Evolutionary conservation across 495 filamentous ascomycete genomes (phyloP), one percentile per base, ranked within the genome.

Genomic region (Lindgomyces ingoldianus): DNA sequence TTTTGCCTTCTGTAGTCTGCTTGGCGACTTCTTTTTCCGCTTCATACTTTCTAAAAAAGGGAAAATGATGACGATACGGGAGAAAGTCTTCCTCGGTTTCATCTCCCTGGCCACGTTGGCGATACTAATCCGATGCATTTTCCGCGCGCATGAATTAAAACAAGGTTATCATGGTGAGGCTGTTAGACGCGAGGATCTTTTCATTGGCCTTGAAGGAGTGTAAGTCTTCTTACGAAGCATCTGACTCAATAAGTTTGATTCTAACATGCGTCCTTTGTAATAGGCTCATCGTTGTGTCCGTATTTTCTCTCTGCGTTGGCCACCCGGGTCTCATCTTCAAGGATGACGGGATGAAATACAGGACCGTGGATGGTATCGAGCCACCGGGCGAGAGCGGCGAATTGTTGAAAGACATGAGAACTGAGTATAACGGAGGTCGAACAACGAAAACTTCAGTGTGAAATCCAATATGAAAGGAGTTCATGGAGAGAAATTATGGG

Each of bases 181-280:
- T 14, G 25, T 69, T n/a, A 36, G 49, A 19, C 27, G 62, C 53
- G 53, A 64, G 49, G 36, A 24, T 16, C 27, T 69, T 4, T 69
- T 69, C 47, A 64, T 64, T 60, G 65, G 52, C 6, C 55, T 69
- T 41, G 65, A 69, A 48, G 65, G 60, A 27, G 60, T 59, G 62
- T 65, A 42, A 51, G 62, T 65, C 3, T 1, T 44, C 30, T 25
- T n/a, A n/a, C n/a, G n/a, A n/a, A n/a, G n/a, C n/a, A n/a, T n/a
- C n/a, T n/a, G n/a, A n/a, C n/a, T n/a, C n/a, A n/a, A n/a, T n/a
- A n/a, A n/a, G n/a, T n/a, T n/a, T n/a, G n/a, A n/a, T n/a, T n/a
- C n/a, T n/a, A n/a, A n/a, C n/a, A n/a, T n/a, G n/a, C n/a, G n/a
- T n/a, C n/a, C n/a, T 41, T 2, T 14, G 3, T 8, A 56, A 41